phyloP scores from a whole-genome alignment of 2,329 filamentous ascomycete genomes.

The Chrysoporthe deuterocubensis region DNA sequence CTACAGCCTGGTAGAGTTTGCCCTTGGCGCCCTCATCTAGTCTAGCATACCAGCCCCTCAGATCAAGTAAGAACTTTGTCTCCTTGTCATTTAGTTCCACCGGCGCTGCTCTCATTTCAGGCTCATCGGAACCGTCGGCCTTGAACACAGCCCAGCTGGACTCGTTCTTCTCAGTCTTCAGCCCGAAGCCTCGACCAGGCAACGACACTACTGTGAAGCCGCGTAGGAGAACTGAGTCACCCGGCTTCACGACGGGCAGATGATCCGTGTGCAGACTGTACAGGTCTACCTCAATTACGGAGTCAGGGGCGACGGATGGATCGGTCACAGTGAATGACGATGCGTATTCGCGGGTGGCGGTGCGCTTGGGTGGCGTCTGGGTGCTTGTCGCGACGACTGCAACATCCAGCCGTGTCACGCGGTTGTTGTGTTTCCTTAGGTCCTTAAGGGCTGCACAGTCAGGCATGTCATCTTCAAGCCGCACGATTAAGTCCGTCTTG shows the following conservation, averaged over 20 bases:
- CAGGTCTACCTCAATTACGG: constrained; percentile 59
- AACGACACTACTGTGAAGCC: constrained; percentile 59
- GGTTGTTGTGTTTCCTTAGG: constrained; percentile 52
- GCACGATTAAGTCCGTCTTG: constrained; percentile 51
- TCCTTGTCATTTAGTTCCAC: constrained; percentile 60
- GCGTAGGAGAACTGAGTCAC: constrained; percentile 63
- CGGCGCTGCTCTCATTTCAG: constrained; percentile 63
- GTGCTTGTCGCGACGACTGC: constrained; percentile 58
- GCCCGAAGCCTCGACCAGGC: constrained; percentile 58
- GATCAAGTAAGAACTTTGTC: constrained; percentile 50
- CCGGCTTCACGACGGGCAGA: constrained; percentile 57
- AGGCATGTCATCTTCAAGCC: constrained; percentile 53
- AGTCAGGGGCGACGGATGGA: constrained; percentile 53
- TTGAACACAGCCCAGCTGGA: constrained; percentile 69
- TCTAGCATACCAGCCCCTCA: constrained; percentile 54
- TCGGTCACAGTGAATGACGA: constrained; percentile 63
- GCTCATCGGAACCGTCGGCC: constrained; percentile 41
- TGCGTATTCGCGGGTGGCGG: constrained; percentile 62
- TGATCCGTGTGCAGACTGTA: constrained; percentile 62
- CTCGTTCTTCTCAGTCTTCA: constrained; percentile 53
- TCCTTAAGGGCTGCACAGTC: constrained; percentile 58
- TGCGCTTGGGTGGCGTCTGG: constrained; percentile 55
- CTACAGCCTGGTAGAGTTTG: constrained; percentile 52
- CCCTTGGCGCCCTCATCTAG: constrained; percentile 51
- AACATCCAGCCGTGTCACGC: constrained; percentile 46